These are phyloP conservation scores for Syzygium aqueum DNA, from an alignment of 345 rosid genomes.

Conservation along the genomic window DNA sequence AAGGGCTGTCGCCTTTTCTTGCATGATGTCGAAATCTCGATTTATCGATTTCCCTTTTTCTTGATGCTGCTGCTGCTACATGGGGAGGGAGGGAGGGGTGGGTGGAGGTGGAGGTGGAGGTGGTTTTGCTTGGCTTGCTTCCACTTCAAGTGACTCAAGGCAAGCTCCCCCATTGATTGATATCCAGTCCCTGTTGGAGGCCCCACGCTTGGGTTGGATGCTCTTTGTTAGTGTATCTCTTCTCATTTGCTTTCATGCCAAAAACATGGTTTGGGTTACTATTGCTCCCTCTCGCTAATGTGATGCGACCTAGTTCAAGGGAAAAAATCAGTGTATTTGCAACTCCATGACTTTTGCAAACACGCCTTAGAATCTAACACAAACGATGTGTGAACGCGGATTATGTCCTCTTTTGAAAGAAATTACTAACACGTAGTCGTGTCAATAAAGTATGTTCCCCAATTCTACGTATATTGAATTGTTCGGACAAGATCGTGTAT, in stretches of 20 bases:
- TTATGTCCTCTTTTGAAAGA: not conserved
- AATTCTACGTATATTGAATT: not conserved
- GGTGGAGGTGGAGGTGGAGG: not conserved
- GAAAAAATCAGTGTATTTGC: not conserved
- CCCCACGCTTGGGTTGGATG: not conserved
- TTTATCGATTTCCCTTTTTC: not conserved
- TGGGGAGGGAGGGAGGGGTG: not conserved
- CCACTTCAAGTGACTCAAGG: slow-evolving; percentile 24
- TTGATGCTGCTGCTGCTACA: not conserved
- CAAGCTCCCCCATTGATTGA: not conserved
- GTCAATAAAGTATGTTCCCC: not conserved
- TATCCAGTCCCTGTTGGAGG: not conserved
- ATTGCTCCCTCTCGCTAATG: no score
- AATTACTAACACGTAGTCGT: not conserved
- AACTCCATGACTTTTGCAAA: not conserved
- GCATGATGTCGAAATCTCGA: not conserved
- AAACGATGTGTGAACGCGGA: not conserved
- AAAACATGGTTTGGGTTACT: not conserved
- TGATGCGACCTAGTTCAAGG: not conserved
- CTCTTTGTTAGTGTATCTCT: not conserved
- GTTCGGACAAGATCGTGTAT: not conserved
- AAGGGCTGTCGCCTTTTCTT: not conserved
- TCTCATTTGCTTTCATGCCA: not conserved
- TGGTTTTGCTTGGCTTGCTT: slow-evolving; percentile 5
- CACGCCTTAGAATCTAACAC: not conserved